Base-by-base conservation (phyloP, 768 basidiomycete genomes). In the Termitomyces sp. region DNA sequence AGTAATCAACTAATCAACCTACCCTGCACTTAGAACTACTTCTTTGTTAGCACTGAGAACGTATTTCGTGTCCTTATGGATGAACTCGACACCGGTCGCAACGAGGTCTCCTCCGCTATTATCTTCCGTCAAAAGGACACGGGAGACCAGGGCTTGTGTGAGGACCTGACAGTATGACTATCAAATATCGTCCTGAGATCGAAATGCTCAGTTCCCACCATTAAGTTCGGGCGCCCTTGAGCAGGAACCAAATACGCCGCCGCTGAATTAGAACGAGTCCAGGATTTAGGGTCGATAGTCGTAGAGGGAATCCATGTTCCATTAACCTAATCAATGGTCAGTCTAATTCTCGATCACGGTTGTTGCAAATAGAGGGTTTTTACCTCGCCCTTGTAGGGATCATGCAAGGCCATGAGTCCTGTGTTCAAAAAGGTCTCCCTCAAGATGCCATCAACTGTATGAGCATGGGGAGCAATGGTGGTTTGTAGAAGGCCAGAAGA, bases 61-160 rank as follows among this genome's bases (percentile, higher is more conserved):
- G 56, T 74, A 71, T 5, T 46, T 62, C 14, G 59, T 56, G 21
- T 60, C 70, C 4, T 62, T 62, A 42, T 68, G 46, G 19, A 71
- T 62, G 64, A 82, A 84, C 53, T 75, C 75, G 12, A 84, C 75
- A 6, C 79, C 79, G 4, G 70, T 73, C 0, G 81, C 82, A 33
- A 65, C 62, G 28, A 79, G 60, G 6, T 65, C 58, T 5, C 23
- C 58, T 5, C 23, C 31, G 17, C 17, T 15, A 2, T 14, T 12
- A 5, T 46, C 33, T 11, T 60, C 44, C 2, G 73, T 58, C 9
- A 67, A 68, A 12, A 65, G 47, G 17, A 72, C 72, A 6, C 60
- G 63, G 10, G 75, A 70, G 15, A 63, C 64, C 1, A 52, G 54
- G 4, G 64, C 62, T 44, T 60, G 53, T 0, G 63, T 59, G 10